Evolutionary conservation across 768 basidiomycete genomes (phyloP).

Genomic region (Pleurotus salmoneostramineus): DNA sequence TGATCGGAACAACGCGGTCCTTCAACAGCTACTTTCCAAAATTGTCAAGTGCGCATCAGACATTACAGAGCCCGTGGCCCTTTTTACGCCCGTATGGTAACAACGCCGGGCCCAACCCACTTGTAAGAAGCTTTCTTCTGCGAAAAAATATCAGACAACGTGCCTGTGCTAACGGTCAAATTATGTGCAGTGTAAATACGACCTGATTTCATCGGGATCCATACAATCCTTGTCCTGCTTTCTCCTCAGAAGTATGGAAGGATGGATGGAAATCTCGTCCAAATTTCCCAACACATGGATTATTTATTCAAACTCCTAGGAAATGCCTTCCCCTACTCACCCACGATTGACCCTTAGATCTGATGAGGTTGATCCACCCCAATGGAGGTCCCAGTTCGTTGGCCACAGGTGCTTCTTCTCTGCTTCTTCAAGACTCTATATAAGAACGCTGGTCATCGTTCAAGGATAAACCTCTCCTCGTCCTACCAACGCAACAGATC

Average conservation of each 20-base stretch:
- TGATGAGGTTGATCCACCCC: slow-evolving; percentile 59
- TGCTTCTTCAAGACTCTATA: slow-evolving; percentile 38
- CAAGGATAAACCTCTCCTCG: slow-evolving; percentile 33
- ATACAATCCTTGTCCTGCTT: background rate
- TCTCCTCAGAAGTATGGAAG: background rate
- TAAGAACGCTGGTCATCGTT: slow-evolving; percentile 47
- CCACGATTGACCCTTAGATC: slow-evolving; percentile 64
- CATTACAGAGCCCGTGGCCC: background rate
- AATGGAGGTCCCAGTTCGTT: slow-evolving; percentile 36
- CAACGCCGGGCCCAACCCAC: slow-evolving; percentile 8
- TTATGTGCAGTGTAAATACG: slow-evolving; percentile 5
- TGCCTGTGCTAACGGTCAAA: slow-evolving; percentile 2
- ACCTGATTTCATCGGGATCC: slow-evolving; percentile 2
- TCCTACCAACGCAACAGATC: slow-evolving; percentile 29
- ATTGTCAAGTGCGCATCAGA: slow-evolving; percentile 1
- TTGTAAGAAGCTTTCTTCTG: slow-evolving; percentile 2
- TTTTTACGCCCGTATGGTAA: slow-evolving; percentile 3
- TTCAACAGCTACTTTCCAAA: slow-evolving; percentile 2
- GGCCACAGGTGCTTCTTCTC: slow-evolving; percentile 32
- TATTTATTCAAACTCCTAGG: slow-evolving; percentile 32
- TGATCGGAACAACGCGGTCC: slow-evolving; percentile 8
- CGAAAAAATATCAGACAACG: slow-evolving; percentile 1
- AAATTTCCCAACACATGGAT: slow-evolving; percentile 8
- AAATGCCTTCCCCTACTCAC: slow-evolving; percentile 40
- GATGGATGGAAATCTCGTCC: slow-evolving; percentile 2